Percentiles rank a stretch among this genome's conserved stretches.
phyloP scores from a whole-genome alignment of 2,329 filamentous ascomycete species.

The Microdochium trichocladiopsis region DNA sequence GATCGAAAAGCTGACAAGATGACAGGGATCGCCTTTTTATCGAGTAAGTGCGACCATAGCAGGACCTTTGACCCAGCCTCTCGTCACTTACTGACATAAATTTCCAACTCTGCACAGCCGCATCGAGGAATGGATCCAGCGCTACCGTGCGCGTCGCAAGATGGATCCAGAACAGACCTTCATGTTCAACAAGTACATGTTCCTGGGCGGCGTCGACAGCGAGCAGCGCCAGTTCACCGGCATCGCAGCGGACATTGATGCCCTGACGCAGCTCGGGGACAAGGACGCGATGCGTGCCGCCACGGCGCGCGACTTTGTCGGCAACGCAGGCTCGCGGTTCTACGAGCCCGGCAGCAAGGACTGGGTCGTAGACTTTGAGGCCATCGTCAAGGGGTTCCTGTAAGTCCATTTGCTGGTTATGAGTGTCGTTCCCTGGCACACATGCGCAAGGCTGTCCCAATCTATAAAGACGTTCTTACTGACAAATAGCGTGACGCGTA shows the following conservation, averaged over 20 bases:
- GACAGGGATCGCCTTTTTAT: conserved; percentile 43
- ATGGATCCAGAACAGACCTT: conserved; percentile 54
- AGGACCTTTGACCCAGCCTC: neutral
- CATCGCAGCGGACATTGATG: conserved; percentile 40
- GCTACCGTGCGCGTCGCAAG: conserved; percentile 71
- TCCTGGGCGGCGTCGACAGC: conserved; percentile 72
- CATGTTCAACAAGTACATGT: conserved; percentile 74
- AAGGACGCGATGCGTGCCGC: conserved; percentile 50
- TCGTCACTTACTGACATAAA: neutral
- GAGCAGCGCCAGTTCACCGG: conserved; percentile 51
- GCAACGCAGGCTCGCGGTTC: conserved; percentile 35
- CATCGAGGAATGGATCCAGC: conserved; percentile 78
- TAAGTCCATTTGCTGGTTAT: conserved; percentile 30
- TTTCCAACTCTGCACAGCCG: conserved; percentile 42
- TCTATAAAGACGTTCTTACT: neutral
- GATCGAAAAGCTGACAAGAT: conserved; percentile 2
- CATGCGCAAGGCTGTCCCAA: no score
- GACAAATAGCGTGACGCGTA: neutral
- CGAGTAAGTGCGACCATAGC: conserved; percentile 36
- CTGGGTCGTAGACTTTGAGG: conserved; percentile 77
- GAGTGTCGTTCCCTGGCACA: no score
- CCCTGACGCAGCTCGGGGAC: conserved; percentile 49
- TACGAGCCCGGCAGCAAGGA: conserved; percentile 42
- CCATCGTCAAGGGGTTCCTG: conserved; percentile 72
- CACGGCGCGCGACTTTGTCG: conserved; percentile 54